Conservation (phyloP, 108 stramenopile genomes). For the Nitzschia sp. region DNA sequence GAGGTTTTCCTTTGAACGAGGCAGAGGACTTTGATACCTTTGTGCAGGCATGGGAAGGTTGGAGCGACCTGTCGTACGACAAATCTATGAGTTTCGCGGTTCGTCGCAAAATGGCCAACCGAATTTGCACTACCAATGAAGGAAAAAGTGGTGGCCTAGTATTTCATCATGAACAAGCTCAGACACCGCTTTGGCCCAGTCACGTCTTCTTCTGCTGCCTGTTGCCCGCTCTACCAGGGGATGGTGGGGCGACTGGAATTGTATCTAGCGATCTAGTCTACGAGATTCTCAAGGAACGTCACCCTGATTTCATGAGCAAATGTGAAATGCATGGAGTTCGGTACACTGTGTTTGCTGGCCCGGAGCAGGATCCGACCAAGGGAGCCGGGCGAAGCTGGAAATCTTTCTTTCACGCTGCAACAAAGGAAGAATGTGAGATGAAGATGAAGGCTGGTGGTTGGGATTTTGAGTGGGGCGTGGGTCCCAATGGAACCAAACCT, state of each 20-base stretch:
- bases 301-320: conserved; percentile 24
- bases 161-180: conserved; percentile 44
- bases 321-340: conserved; percentile 32
- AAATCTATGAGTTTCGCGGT: conserved; percentile 38
- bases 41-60: conserved; percentile 23
- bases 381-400: conserved; percentile 34
- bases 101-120: conserved; percentile 15
- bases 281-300: conserved; percentile 6
- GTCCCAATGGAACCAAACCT: not conserved
- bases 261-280: conserved; percentile 29
- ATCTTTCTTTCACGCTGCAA: conserved; percentile 35
- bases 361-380: conserved; percentile 28
- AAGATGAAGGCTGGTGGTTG: conserved; percentile 40
- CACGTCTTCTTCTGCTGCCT: conserved; percentile 39
- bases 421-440: conserved; percentile 29
- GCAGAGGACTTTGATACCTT: conserved; percentile 29
- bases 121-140: conserved; percentile 40
- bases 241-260: conserved; percentile 26
- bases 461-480: conserved; percentile 32
- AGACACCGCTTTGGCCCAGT: conserved; percentile 41
- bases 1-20: conserved; percentile 24
- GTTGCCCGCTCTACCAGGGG: conserved; percentile 8
- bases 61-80: conserved; percentile 32
- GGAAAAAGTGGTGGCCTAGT: conserved; percentile 37
- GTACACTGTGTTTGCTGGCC: conserved; percentile 33